Evolutionary conservation across 176 grass and related monocot species (phyloP), one percentile per base, ranked within the genome.

Genomic region (Miscanthus lutarioriparius): DNA sequence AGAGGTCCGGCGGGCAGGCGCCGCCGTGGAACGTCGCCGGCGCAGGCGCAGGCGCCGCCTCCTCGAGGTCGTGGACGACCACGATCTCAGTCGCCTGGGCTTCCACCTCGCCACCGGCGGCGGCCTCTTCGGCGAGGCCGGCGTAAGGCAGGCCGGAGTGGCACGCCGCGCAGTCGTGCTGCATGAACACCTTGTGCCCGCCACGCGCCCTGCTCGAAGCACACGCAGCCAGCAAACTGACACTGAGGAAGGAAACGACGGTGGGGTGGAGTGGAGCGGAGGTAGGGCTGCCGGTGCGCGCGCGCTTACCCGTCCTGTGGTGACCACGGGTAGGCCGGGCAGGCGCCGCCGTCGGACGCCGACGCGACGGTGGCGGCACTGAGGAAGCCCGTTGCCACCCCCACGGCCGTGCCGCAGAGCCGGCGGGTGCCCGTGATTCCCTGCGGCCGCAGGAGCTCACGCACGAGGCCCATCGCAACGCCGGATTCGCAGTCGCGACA

Each of bases 101-200:
- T 36, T 28, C 72, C 47, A 5, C 80, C 19, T 20, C 36, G 4
- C 10, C 33, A 1, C 51, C 79, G 12, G 8, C 20, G 6, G 38
- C 2, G 58, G 37, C 73, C 12, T 65, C 72, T 0, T 17, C 73
- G 0, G 65, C 27, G 64, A 80, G 79, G 64, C 74, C 32, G 20
- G 80, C 79, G 80, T 91, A 77, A 38, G 86, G 92, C 48, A 90
- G 89, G 84, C 77, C 80, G 75, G 84, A 80, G 81, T 94, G 92
- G 89, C 92, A 94, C 78, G 92, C 84, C 2, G 92, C 67, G 87
- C 92, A 94, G 84, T 73, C 76, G 68, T 82, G 61, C 79, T 89
- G 88, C 82, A 89, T 88, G 84, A 84, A 94, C 77, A 94, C 86
- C 82, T 91, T 82, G 9, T 71, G 72, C 14, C 86, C 86, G 37